phyloP scores from a whole-genome alignment of 73 alveolate genomes.

The Blepharisma japonicum region DNA sequence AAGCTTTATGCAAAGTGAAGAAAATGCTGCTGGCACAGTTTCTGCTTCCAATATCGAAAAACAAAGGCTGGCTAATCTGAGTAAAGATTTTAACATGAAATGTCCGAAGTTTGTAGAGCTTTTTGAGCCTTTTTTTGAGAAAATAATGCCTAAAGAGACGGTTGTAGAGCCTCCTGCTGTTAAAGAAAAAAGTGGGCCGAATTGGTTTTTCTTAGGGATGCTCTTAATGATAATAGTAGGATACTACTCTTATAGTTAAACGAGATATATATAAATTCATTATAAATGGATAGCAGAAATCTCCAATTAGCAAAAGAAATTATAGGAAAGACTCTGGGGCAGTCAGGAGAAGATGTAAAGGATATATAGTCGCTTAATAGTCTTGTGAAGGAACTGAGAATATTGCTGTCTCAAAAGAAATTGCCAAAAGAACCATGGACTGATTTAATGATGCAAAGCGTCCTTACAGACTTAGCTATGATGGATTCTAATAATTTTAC shows the following conservation, averaged over 20 bases:
- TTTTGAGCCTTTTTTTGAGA: background rate
- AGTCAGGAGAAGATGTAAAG: too few species aligned
- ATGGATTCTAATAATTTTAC: constrained; percentile 92
- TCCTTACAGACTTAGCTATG: constrained; percentile 71
- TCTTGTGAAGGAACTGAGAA: too few species aligned
- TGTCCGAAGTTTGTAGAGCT: background rate
- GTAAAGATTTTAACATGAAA: background rate
- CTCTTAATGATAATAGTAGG: too few species aligned
- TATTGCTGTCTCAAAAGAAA: constrained; percentile 52
- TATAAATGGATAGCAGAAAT: too few species aligned
- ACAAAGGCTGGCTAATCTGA: background rate
- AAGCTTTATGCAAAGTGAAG: constrained; percentile 7
- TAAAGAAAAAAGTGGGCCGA: too few species aligned
- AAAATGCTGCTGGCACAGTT: constrained; percentile 20
- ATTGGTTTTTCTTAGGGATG: too few species aligned
- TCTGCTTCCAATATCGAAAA: background rate
- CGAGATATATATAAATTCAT: too few species aligned
- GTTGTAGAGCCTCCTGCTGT: too few species aligned
- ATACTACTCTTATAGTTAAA: too few species aligned
- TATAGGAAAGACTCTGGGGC: too few species aligned
- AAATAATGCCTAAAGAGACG: background rate
- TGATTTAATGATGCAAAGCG: constrained; percentile 70
- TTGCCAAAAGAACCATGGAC: constrained; percentile 85
- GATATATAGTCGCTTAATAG: too few species aligned
- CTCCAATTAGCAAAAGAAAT: too few species aligned